Evolutionary conservation across 2,329 filamentous ascomycete genomes (phyloP), one percentile per base, ranked within the genome.

Genomic region (Emydomyces testavorans): DNA sequence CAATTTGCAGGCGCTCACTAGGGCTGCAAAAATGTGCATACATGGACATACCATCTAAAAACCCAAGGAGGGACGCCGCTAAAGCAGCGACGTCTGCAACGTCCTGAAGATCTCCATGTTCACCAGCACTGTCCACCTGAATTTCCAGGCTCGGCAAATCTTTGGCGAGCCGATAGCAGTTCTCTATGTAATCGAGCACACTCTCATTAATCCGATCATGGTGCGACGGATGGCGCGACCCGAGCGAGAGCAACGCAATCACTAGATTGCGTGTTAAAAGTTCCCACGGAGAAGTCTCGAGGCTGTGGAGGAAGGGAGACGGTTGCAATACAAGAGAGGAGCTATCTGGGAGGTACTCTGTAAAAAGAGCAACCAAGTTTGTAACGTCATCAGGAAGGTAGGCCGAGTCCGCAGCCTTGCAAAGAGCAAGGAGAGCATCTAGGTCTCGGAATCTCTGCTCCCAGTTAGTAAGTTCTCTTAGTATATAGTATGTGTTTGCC

Each of bases 201-300:
- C 78, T 82, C 47, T 80, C 72, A 1, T 79, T 73, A 1, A 87
- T 78, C 1, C 72, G 71, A 48, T 82, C 73, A 51, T 83, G 79
- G 20, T 96, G 70, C 13, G 77, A 74, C 23, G 76, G 71, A 63
- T 90, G 85, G 47, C 80, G 81, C 41, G 78, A 75, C 1, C 87
- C 90, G 18, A 98, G 71, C 0, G 82, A 78, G n/a, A 98, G 74
- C 5, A 96, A 71, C 4, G 89, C 89, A 4, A 77, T 78, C 0
- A 87, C 83, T 32, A 98, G 76, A 57, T 85, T 80, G 58, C 81
- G 82, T 2, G 85, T 82, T 26, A 96, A 71, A 1, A 82, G 76
- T 65, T 96, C 90, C 72, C 87, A 92, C 16, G 93, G 90, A 2
- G 86, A 93, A 1, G 87, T 87, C 52, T 89, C 82, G 61, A 94